Conservation (phyloP, 1,284 basidiomycete genomes). For the Tausonia pullulans region DNA sequence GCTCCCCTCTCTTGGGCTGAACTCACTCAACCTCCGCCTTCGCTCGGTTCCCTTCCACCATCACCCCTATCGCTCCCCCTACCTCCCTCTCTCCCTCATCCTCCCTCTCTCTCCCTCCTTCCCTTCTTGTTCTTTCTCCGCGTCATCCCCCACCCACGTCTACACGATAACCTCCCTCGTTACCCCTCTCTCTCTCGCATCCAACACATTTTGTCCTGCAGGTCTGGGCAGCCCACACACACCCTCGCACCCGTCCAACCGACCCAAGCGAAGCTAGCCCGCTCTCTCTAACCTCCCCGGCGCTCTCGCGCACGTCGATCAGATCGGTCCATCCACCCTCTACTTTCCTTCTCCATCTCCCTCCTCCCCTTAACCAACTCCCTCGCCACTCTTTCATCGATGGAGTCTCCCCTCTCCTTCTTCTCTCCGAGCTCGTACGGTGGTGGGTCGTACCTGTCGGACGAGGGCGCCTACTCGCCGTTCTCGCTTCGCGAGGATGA, state of each 20-base stretch:
- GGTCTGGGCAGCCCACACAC: background rate
- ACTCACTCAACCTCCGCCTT: background rate
- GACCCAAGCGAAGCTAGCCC: too few relatives aligned
- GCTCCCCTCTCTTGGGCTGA: too few relatives aligned
- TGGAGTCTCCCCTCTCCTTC: slow-evolving; percentile 5
- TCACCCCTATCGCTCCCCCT: slow-evolving; percentile 3
- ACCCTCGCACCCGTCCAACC: background rate
- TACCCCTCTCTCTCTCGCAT: background rate
- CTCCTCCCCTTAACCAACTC: background rate
- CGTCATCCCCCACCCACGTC: too few relatives aligned
- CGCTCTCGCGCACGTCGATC: too few relatives aligned
- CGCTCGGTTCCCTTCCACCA: slow-evolving; percentile 3
- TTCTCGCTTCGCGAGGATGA: background rate
- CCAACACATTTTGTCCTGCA: background rate
- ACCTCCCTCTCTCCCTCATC: slow-evolving; percentile 17
- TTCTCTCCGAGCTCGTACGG: slow-evolving; percentile 1
- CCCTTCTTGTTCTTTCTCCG: slow-evolving; percentile 7
- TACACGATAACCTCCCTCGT: too few relatives aligned
- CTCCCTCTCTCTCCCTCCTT: slow-evolving; percentile 17
- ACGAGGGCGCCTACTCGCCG: background rate
- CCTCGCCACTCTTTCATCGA: background rate
- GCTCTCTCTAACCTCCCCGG: too few relatives aligned
- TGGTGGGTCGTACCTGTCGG: background rate
- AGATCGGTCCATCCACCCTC: background rate
- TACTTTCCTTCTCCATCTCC: background rate